Evolutionary conservation across 768 basidiomycete genomes (phyloP), one percentile per base, ranked within the genome.

Genomic region (Boletus patriciae): DNA sequence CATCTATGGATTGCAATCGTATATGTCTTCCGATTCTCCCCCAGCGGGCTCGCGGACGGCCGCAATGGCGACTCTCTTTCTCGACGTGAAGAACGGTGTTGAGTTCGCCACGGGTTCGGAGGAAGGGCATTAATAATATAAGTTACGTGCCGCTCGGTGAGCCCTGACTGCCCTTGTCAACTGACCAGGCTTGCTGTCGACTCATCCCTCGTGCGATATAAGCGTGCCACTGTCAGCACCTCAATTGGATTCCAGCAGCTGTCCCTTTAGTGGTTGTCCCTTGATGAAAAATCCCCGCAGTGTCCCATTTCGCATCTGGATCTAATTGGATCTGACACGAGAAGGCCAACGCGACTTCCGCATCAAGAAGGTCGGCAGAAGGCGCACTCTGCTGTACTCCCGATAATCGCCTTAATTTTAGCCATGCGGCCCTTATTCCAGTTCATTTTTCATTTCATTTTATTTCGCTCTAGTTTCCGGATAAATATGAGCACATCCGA

Each of bases 381-480:
- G 54, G 51, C 53, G 40, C 57, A 27, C 50, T 44, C 58, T 57
- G 61, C 68, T 62, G n/a, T n/a, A 65, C 63, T 68, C 69, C 66
- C 68, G 61, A 61, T 55, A 48, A 46, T 44, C 61, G 51, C 55
- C 59, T 66, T 61, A 66, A 69, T 64, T 71, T 69, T 70, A 73
- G 63, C 57, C 62, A 55, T 46, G 62, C 52, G 62, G 61, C 33
- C 56, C 64, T 25, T 25, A 49, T 60, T 61, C 55, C 61, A 69
- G 4, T 23, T 52, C 52, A 53, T 57, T 57, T 55, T 51, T 47
- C 43, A 54, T 61, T 62, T 58, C 57, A 49, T 53, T 16, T 54
- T 46, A 16, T 55, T 36, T 54, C 49, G 40, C 50, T 36, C 48
- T 34, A 19, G 52, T 53, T 62, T 66, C 52, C 48, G 59, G 46